Base-by-base conservation (phyloP, 169 alveolate species). In the Eimeria acervulina region DNA sequence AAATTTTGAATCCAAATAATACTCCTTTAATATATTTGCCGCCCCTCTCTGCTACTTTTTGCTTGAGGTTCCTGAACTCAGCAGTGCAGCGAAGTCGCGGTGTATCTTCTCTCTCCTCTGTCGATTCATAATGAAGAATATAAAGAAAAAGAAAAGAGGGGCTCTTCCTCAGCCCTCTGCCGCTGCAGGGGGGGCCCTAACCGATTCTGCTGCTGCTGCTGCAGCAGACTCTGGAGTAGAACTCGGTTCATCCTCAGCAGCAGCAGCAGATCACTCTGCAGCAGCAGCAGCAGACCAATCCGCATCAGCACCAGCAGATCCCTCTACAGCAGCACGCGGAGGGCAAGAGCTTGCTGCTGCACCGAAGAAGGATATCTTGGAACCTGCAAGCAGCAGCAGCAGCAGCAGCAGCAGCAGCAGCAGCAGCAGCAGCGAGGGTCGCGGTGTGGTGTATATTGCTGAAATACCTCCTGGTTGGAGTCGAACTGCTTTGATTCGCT, bases 401-500 rank as follows among this genome's bases (percentile, higher is more conserved):
- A 26, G 78, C 78, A 66, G 40, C 78, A 26, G 90, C 40, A 47
- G 70, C 5, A 47, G 19, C 55, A 47, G 12, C 55, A 47, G 12
- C 55, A 47, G 55, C 5, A 47, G 19, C 55, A 47, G 19, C 55
- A 47, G 19, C 55, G 12, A 47, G 19, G 12, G 55, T 5, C 5
- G 55, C 55, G 90, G 90, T 23, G 90, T 80, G 3, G 70, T 80
- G 2, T 80, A 80, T 44, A 33, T 80, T 8, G 70, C 90, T 7
- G 70, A 80, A 61, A 19, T 80, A 33, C 90, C 90, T 23, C 5
- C 1, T 5, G 70, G 70, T 52, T 80, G 90, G 90, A 80, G 59
- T 8, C 68, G 90, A 28, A 26, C 2, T 3, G 28, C 17, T 15
- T 6, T 80, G 33, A 13, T 80, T 2, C 68, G 70, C 1, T 80